Evolutionary conservation across 192 early-diverging fungal genomes (phyloP).

Genomic region (Anaeromyces robustus): DNA sequence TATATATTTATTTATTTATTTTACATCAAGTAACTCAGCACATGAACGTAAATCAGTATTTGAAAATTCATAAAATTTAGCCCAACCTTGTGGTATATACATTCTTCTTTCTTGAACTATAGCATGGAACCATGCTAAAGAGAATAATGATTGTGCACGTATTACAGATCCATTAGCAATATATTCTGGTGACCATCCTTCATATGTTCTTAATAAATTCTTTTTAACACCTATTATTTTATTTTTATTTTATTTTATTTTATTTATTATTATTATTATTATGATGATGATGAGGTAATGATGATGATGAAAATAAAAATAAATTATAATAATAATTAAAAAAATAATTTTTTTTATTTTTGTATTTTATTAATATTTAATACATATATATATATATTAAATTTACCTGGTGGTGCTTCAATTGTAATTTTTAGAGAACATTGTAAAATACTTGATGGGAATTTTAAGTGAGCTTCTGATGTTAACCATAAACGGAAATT

Average conservation of each 20-base stretch:
- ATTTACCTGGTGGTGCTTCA: conserved; percentile 33
- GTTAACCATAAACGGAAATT: conserved; percentile 40
- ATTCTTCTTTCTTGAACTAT: conserved; percentile 37
- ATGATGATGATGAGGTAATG: no score
- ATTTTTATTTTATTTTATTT: neutral
- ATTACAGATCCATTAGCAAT: conserved; percentile 18
- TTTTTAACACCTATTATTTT: conserved; percentile 28
- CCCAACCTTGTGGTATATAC: conserved; percentile 48
- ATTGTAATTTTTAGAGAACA: conserved; percentile 33
- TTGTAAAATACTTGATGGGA: conserved; percentile 27
- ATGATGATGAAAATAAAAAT: no score
- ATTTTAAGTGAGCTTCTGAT: conserved; percentile 31
- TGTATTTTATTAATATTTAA: no score
- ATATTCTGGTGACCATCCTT: conserved; percentile 27
- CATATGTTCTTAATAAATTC: conserved; percentile 31
- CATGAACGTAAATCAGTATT: conserved; percentile 32
- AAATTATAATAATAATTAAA: neutral
- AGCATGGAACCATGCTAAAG: conserved; percentile 42
- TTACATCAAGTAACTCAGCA: conserved; percentile 29
- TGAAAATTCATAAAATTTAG: conserved; percentile 46
- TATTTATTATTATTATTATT: no score
- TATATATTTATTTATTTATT: neutral
- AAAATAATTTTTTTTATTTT: no score
- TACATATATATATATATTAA: no score
- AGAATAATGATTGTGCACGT: conserved; percentile 36